phyloP scores from a whole-genome alignment of 768 basidiomycete species.

The Hydnomerulius pinastri region DNA sequence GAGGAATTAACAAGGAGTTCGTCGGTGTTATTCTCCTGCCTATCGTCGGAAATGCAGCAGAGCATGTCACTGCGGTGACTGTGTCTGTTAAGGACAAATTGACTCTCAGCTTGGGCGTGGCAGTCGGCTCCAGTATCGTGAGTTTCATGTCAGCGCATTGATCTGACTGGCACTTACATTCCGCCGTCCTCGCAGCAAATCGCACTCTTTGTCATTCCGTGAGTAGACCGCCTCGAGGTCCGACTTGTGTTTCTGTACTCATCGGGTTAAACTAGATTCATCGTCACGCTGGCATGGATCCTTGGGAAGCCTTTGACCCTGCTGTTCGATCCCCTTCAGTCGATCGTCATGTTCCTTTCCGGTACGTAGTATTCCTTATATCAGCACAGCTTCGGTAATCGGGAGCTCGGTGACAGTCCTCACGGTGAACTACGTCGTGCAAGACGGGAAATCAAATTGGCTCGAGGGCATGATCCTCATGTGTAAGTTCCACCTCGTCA shows the following conservation, averaged over 20 bases:
- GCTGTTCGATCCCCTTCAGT: conserved; percentile 87
- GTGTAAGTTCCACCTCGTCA: conserved; percentile 37
- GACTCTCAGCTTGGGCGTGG: conserved; percentile 83
- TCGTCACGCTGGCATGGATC: conserved; percentile 80
- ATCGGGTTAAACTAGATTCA: conserved; percentile 47
- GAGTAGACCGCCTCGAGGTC: conserved; percentile 18
- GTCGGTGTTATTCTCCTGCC: conserved; percentile 88
- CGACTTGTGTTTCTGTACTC: conserved; percentile 7
- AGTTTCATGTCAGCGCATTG: conserved; percentile 26
- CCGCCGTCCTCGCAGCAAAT: conserved; percentile 56
- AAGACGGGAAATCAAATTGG: conserved; percentile 91
- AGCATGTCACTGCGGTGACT: conserved; percentile 89
- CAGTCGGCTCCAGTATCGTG: conserved; percentile 85
- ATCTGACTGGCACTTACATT: neutral
- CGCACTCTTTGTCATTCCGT: conserved; percentile 68
- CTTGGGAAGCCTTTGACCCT: conserved; percentile 78
- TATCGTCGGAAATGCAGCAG: conserved; percentile 90
- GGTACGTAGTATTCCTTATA: conserved; percentile 20
- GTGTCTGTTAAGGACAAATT: conserved; percentile 91
- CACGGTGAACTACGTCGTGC: conserved; percentile 83
- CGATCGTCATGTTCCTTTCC: conserved; percentile 32
- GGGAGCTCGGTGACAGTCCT: conserved; percentile 47
- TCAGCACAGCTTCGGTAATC: neutral
- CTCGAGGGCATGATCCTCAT: conserved; percentile 87
- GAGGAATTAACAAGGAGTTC: conserved; percentile 72